Percentiles rank a stretch among this genome's conserved stretches.
phyloP scores from a whole-genome alignment of 345 rosid genomes.

The Eutrema yunnanense region DNA sequence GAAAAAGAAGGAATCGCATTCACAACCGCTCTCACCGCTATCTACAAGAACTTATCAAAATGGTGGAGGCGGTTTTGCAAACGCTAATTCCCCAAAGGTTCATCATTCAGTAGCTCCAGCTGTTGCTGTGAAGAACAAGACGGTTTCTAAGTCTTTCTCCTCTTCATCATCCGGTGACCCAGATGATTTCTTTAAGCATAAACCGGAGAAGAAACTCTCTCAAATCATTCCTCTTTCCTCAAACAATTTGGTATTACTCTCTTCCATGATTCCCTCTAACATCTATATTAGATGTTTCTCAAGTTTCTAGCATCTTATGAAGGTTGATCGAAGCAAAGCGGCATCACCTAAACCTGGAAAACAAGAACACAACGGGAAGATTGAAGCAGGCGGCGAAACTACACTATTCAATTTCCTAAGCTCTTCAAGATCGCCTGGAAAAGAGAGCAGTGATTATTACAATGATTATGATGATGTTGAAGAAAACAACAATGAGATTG shows the following conservation, averaged over 20 bases:
- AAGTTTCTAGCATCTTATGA: neutral
- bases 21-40: conserved; percentile 42
- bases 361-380: conserved; percentile 10
- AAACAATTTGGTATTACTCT: conserved; percentile 12
- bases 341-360: conserved; percentile 13
- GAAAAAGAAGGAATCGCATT: conserved; percentile 50
- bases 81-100: conserved; percentile 22
- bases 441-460: conserved; percentile 18
- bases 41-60: conserved; percentile 19
- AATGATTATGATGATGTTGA: conserved; percentile 24
- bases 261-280: neutral
- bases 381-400: neutral
- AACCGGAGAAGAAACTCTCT: conserved; percentile 29
- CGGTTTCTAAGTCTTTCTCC: conserved; percentile 32
- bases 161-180: conserved; percentile 37
- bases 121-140: conserved; percentile 28
- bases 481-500: conserved; percentile 21
- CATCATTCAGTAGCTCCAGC: conserved; percentile 32
- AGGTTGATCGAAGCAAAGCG: conserved; percentile 10
- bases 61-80: conserved; percentile 15
- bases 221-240: conserved; percentile 12
- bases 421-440: neutral
- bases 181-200: conserved; percentile 40
- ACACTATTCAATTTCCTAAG: conserved; percentile 10
- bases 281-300: neutral